These are phyloP conservation scores for Kalmusia sp. DNA, from an alignment of 2,329 filamentous ascomycete genomes.

Conservation along the genomic window DNA sequence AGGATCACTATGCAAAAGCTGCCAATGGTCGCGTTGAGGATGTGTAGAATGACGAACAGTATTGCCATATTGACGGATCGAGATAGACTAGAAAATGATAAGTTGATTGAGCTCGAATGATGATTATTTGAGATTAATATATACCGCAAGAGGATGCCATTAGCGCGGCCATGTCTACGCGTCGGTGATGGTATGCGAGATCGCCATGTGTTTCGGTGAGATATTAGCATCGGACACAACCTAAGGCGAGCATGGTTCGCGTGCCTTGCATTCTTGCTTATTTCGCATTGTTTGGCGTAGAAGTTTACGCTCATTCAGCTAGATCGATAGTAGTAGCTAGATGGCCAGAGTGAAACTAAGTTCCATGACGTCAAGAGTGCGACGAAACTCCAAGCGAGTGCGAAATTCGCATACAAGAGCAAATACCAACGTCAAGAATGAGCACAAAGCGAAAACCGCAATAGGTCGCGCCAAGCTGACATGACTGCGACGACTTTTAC, in stretches of 20 bases:
- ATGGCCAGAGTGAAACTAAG: background rate
- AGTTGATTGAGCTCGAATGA: no score
- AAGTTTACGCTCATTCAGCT: background rate
- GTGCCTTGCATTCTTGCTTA: background rate
- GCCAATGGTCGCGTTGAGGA: constrained; percentile 11
- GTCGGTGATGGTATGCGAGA: background rate
- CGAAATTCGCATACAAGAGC: background rate
- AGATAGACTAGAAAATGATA: no score
- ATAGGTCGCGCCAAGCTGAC: no score
- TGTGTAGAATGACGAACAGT: background rate
- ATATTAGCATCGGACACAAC: background rate
- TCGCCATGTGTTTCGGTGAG: background rate
- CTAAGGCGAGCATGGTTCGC: no score
- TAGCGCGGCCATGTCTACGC: no score
- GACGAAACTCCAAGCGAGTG: background rate
- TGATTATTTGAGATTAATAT: no score
- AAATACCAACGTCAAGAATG: no score
- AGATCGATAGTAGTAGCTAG: background rate
- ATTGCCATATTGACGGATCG: background rate
- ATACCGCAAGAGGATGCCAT: no score
- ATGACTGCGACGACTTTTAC: no score
- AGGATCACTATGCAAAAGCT: constrained; percentile 10
- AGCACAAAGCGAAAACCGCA: no score
- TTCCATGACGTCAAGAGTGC: background rate
- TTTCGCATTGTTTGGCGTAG: no score